A percentile compares a stretch with the other conserved stretches of the same genome.
Conservation (phyloP, 805 yeast genomes). For the Limtongozyma cylindracea region DNA sequence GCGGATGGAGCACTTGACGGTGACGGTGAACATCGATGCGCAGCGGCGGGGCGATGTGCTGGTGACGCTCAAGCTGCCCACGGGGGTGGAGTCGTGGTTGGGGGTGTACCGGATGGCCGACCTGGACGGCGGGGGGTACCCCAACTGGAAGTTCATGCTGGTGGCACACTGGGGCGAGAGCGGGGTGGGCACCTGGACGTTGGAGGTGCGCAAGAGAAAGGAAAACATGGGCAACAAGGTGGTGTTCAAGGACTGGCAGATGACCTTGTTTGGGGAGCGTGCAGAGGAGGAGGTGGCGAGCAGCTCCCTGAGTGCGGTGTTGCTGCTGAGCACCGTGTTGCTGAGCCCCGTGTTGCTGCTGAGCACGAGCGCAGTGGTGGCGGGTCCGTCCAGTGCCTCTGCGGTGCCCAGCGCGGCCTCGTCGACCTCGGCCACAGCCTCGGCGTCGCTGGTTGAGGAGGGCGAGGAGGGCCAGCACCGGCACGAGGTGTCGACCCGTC, state of each 20-base stretch:
- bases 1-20: slow-evolving; percentile 65
- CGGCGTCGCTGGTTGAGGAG: slow-evolving; percentile 1
- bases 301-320: slow-evolving; percentile 1
- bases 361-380: too few species aligned
- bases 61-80: slow-evolving; percentile 46
- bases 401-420: neutral
- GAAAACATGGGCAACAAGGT: slow-evolving; percentile 11
- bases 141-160: slow-evolving; percentile 79
- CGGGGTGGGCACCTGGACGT: slow-evolving; percentile 63
- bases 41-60: slow-evolving; percentile 43
- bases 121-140: slow-evolving; percentile 26
- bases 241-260: slow-evolving; percentile 39
- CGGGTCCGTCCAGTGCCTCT: too few species aligned
- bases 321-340: too few species aligned
- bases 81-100: slow-evolving; percentile 45
- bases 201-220: slow-evolving; percentile 23
- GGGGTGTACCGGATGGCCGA: slow-evolving; percentile 48
- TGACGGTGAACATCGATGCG: slow-evolving; percentile 47
- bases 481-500: slow-evolving; percentile 11
- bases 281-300: slow-evolving; percentile 37
- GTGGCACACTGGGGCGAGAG: slow-evolving; percentile 96
- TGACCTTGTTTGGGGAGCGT: slow-evolving; percentile 65
- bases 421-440: neutral
- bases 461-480: neutral
- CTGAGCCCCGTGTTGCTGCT: too few species aligned